Conservation (phyloP, 257 asterid genomes). For the Craterostigma plantagineum region DNA sequence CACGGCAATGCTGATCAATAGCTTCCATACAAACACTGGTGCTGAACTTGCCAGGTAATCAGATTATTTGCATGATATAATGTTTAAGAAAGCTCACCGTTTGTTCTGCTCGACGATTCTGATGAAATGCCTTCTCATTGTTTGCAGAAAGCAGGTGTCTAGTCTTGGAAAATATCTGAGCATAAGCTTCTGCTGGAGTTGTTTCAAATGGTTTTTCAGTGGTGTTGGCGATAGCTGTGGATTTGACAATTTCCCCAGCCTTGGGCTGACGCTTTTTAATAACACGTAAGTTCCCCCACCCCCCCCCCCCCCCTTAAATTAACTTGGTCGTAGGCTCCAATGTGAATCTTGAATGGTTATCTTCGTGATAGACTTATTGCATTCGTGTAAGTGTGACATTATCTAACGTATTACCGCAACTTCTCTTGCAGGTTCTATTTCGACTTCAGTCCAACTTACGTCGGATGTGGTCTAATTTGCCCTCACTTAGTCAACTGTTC, state of each 20-base stretch:
- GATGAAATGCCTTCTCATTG: conserved; percentile 1
- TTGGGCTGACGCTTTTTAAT: conserved; percentile 62
- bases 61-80: neutral
- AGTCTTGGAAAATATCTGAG: conserved; percentile 83
- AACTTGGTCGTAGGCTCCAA: no score
- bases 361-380: no score
- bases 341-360: no score
- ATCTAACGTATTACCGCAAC: no score
- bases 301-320: no score
- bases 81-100: conserved; percentile 2
- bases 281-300: conserved; percentile 58
- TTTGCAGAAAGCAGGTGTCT: conserved; percentile 69
- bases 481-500: conserved; percentile 94
- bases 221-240: conserved; percentile 94
- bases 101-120: conserved; percentile 4
- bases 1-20: conserved; percentile 91
- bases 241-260: conserved; percentile 80
- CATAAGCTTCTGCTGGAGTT: conserved; percentile 86
- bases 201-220: conserved; percentile 95
- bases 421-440: conserved; percentile 67
- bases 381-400: no score
- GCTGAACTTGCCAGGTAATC: conserved; percentile 89
- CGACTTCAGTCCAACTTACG: conserved; percentile 90
- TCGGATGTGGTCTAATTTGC: conserved; percentile 94
- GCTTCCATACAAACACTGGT: conserved; percentile 88